phyloP scores from a whole-genome alignment of 2,329 filamentous ascomycete genomes.

The Fonsecaea pedrosoi region DNA sequence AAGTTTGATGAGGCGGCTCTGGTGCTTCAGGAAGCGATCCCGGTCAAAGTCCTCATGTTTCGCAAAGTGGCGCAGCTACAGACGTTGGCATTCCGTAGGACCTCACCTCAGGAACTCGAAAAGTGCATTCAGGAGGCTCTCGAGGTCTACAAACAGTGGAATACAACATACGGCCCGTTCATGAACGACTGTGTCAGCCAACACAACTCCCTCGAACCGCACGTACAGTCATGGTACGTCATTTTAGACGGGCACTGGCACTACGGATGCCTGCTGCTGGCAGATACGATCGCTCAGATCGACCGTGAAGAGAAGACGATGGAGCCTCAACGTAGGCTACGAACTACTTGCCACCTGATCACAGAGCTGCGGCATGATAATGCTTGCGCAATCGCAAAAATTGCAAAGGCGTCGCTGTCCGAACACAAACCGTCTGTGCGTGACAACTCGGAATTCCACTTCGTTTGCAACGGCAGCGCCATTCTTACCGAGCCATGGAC shows the following conservation, averaged over 20 bases:
- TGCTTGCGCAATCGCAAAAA: conserved; percentile 28
- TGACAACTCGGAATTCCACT: conserved; percentile 52
- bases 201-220: conserved; percentile 58
- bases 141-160: conserved; percentile 63
- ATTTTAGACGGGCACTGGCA: conserved; percentile 66
- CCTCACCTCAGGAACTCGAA: conserved; percentile 52
- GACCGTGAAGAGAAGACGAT: conserved; percentile 49
- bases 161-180: conserved; percentile 59
- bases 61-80: conserved; percentile 64
- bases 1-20: conserved; percentile 59
- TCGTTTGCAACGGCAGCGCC: conserved; percentile 61
- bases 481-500: conserved; percentile 69
- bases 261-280: conserved; percentile 62
- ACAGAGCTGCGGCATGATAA: conserved; percentile 22
- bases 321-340: conserved; percentile 30
- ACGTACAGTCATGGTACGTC: conserved; percentile 67
- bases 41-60: conserved; percentile 66
- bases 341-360: conserved; percentile 21
- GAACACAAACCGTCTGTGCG: conserved; percentile 30
- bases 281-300: conserved; percentile 61
- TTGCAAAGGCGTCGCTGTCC: conserved; percentile 27
- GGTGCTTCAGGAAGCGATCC: conserved; percentile 60
- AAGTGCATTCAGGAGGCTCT: conserved; percentile 57
- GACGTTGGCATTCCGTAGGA: conserved; percentile 56
- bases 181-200: conserved; percentile 60